These are phyloP conservation scores for Aspergillus homomorphus DNA, from an alignment of 495 filamentous ascomycete species.

Conservation along the genomic window DNA sequence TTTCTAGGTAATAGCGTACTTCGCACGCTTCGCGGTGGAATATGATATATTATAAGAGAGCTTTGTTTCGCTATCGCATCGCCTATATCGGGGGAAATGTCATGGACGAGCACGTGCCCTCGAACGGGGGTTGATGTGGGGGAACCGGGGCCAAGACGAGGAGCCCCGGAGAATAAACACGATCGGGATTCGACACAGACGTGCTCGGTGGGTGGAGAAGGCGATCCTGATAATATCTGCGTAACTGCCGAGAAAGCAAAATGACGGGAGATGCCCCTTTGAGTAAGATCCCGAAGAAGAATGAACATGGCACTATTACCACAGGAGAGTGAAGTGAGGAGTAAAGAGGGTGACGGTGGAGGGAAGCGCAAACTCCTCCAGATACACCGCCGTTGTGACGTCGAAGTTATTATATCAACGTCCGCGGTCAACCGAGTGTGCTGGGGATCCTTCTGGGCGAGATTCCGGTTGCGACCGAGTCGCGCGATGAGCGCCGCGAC, in stretches of 20 bases:
- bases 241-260: not conserved
- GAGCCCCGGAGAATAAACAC: not conserved
- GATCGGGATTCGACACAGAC: not conserved
- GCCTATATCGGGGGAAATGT: not conserved
- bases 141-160: not conserved
- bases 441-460: not conserved
- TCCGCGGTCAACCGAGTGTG: not conserved
- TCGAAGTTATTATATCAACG: constrained; percentile 1
- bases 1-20: not conserved
- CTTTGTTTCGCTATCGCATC: not conserved
- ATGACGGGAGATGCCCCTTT: not conserved
- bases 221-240: not conserved
- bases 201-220: not conserved
- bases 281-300: not conserved
- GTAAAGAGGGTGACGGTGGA: not conserved
- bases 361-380: not conserved
- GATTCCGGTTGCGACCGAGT: not conserved
- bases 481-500: constrained; percentile 2
- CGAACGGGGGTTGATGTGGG: not conserved
- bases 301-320: not conserved
- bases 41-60: not conserved
- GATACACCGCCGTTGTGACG: constrained; percentile 6
- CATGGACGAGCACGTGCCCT: not conserved
- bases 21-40: not conserved
- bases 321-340: not conserved